A percentile compares a stretch with the other conserved stretches of the same genome.
Conservation (phyloP, 2,329 filamentous ascomycete genomes). For the Stagonosporopsis vannaccii region DNA sequence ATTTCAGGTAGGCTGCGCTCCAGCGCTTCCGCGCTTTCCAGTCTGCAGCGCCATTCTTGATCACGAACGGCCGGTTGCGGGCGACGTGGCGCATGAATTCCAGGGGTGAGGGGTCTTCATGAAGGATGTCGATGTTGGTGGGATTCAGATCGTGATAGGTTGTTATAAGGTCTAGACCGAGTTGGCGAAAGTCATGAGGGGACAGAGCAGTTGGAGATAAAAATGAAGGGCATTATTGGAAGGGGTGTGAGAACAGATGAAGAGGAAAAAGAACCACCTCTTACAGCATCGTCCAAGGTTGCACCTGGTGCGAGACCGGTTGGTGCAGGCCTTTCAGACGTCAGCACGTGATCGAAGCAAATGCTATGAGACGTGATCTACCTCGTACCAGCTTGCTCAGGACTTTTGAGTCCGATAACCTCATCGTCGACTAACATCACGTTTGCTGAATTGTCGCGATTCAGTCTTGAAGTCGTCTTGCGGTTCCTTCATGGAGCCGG, state of each 20-base stretch:
- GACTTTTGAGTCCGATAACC: constrained; percentile 27
- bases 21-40: constrained; percentile 72
- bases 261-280: constrained; percentile 40
- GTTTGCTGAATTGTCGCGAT: background rate
- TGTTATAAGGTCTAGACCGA: constrained; percentile 60
- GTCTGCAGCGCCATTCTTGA: constrained; percentile 66
- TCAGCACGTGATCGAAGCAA: background rate
- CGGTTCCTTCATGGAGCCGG: constrained; percentile 6
- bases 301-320: constrained; percentile 35
- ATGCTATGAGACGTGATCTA: constrained; percentile 1
- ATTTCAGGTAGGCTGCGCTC: constrained; percentile 66
- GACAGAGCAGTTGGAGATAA: background rate
- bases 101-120: constrained; percentile 72
- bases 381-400: constrained; percentile 28
- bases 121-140: constrained; percentile 65
- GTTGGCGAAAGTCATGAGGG: background rate
- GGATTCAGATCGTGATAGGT: constrained; percentile 79
- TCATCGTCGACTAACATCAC: constrained; percentile 28
- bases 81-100: constrained; percentile 82
- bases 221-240: background rate
- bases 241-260: background rate
- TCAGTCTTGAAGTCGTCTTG: background rate
- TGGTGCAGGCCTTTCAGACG: constrained; percentile 35
- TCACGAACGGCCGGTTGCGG: constrained; percentile 76
- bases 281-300: constrained; percentile 44